Conservation (phyloP, 345 rosid genomes). For the Eucalyptus victrix region DNA sequence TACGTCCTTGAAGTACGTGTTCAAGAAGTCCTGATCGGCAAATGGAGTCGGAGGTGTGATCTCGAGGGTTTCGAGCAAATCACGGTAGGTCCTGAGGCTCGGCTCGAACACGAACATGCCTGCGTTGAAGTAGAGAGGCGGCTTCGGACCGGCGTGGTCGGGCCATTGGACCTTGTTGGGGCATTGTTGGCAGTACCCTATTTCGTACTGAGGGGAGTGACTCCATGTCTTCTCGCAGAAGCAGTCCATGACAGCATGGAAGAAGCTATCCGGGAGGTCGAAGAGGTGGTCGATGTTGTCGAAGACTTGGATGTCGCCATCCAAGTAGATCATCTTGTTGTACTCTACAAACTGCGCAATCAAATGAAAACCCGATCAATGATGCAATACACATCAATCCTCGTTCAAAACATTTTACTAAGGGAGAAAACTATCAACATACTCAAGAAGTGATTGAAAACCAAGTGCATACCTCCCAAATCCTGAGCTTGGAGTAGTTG, state of each 20-base stretch:
- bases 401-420: too few relatives aligned
- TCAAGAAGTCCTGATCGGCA: conserved; percentile 51
- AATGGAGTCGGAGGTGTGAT: conserved; percentile 29
- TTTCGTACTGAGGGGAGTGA: conserved; percentile 16
- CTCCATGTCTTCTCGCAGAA: conserved; percentile 42
- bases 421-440: too few relatives aligned
- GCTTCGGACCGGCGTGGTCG: conserved; percentile 6
- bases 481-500: conserved; percentile 35
- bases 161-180: conserved; percentile 32
- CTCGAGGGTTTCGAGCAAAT: conserved; percentile 14
- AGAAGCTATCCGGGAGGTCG: conserved; percentile 7
- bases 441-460: too few relatives aligned
- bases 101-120: conserved; percentile 40
- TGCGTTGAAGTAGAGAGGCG: conserved; percentile 37
- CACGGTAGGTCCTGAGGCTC: conserved; percentile 3
- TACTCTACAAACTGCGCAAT: conserved; percentile 20
- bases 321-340: conserved; percentile 22
- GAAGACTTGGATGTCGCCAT: conserved; percentile 29
- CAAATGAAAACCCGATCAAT: not conserved
- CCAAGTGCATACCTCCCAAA: conserved; percentile 18
- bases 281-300: conserved; percentile 30
- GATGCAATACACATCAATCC: not conserved
- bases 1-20: conserved; percentile 29
- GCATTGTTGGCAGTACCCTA: conserved; percentile 42
- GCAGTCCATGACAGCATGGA: conserved; percentile 44